phyloP scores from a whole-genome alignment of 768 basidiomycete species.

The Tylopilus sp. region DNA sequence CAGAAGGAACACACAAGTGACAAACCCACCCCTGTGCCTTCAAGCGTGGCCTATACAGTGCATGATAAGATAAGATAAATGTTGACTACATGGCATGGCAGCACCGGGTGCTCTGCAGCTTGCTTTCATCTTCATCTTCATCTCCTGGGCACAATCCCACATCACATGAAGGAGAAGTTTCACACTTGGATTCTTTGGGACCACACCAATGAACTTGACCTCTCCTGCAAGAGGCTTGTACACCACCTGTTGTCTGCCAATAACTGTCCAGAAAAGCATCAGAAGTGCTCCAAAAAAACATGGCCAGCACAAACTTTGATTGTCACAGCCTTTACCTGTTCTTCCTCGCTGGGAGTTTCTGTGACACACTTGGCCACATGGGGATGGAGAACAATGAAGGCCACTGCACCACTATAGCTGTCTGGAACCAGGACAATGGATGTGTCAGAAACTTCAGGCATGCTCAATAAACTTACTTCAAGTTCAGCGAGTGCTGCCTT shows the following conservation, averaged over 20 bases:
- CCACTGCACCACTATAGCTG: conserved; percentile 71
- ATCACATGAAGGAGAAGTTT: conserved; percentile 51
- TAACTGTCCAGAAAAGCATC: conserved; percentile 33
- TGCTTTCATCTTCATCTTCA: conserved; percentile 20
- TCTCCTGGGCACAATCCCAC: conserved; percentile 45
- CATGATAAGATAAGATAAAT: conserved; percentile 23
- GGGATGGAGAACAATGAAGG: conserved; percentile 54
- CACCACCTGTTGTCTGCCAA: conserved; percentile 48
- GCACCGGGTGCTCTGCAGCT: conserved; percentile 20
- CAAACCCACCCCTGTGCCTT: neutral
- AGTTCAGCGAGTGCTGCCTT: conserved; percentile 75
- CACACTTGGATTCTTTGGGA: conserved; percentile 65
- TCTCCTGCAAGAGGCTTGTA: conserved; percentile 62
- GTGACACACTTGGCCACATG: conserved; percentile 37
- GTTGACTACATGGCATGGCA: neutral
- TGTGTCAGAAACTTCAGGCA: conserved; percentile 55
- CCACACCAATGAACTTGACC: conserved; percentile 49
- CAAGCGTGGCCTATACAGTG: neutral
- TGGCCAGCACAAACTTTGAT: conserved; percentile 36
- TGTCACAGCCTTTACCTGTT: conserved; percentile 44
- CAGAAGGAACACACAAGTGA: conserved; percentile 18
- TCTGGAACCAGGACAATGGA: conserved; percentile 67
- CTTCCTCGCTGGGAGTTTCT: conserved; percentile 26
- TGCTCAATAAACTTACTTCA: conserved; percentile 58
- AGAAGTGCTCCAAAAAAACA: neutral